Percentiles rank a stretch among this genome's conserved stretches.
Evolutionary conservation across 2,329 filamentous ascomycete genomes (phyloP).

Genomic region (Fusarium longipes): DNA sequence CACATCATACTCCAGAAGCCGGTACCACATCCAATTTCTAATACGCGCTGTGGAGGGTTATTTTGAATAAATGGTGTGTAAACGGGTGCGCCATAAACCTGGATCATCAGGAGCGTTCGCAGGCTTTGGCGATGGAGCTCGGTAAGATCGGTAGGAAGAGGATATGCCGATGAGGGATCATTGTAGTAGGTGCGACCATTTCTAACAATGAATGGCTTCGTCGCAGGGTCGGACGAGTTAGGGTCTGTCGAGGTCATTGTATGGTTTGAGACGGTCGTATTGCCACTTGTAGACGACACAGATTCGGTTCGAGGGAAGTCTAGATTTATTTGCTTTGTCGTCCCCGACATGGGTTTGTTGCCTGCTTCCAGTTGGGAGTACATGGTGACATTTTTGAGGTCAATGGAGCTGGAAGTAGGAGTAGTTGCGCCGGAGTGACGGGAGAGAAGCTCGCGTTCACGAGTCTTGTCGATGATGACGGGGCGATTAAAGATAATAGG

Average conservation of each 20-base stretch:
- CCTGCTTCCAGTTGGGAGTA: constrained; percentile 48
- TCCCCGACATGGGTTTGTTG: constrained; percentile 45
- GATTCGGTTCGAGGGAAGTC: constrained; percentile 57
- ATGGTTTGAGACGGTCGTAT: constrained; percentile 56
- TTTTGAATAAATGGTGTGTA: constrained; percentile 75
- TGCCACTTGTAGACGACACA: constrained; percentile 59
- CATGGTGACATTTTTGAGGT: constrained; percentile 55
- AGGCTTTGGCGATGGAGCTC: constrained; percentile 91
- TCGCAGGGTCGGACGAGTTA: constrained; percentile 55
- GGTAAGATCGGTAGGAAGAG: constrained; percentile 86
- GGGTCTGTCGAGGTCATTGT: constrained; percentile 63
- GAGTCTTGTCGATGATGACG: constrained; percentile 30
- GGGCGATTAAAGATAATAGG: constrained; percentile 41
- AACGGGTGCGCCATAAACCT: constrained; percentile 83
- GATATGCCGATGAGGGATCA: constrained; percentile 78
- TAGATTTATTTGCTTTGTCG: constrained; percentile 51
- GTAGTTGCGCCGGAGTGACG: constrained; percentile 37
- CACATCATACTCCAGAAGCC: constrained; percentile 92
- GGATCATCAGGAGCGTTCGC: constrained; percentile 82
- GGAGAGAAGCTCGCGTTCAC: constrained; percentile 39
- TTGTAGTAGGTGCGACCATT: constrained; percentile 87
- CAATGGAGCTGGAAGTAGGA: constrained; percentile 32
- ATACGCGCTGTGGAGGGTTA: constrained; percentile 78
- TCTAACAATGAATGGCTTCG: constrained; percentile 73
- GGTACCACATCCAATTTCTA: constrained; percentile 89